Base-by-base conservation (phyloP, 306 rosid genomes). In the Cucumis cinereus region DNA sequence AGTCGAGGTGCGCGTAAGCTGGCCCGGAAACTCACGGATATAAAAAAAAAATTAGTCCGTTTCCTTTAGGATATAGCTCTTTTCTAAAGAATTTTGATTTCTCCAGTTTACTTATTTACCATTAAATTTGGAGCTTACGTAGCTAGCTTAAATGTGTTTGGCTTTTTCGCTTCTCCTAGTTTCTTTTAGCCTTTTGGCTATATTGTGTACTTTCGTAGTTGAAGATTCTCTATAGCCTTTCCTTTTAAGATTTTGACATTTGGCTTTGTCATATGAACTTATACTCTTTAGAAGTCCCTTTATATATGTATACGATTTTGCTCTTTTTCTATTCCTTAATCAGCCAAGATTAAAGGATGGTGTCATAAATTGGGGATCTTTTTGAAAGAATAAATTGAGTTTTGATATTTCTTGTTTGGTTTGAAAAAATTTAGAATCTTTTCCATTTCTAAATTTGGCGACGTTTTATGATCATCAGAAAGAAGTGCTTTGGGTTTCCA, bases 51-150 rank as follows among this genome's bases (percentile, higher is more conserved):
- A 7, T 38, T 45, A 24, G 74, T 45, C 36, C 19, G 10, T 43
- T 20, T 43, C 56, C 56, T 68, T 33, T 43, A 43, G 35, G 5
- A n/a, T 43, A 43, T 43, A 68, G 38, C 38, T 43, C 75, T 16
- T 45, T 66, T 19, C 45, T 66, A 6, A 28, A 45, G 38, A 69
- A 30, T 14, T 70, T 45, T 30, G 40, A 12, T 70, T 15, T 47
- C 75, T 70, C 40, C 58, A 70, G 38, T 47, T 70, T 70, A 45
- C 75, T 70, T 41, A 22, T 41, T 70, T 70, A 70, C 41, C 30
- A 13, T 45, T 43, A 3, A 13, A 68, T 43, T 23, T 68, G 74
- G 74, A 43, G 20, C 36, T 68, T 43, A 15, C 74, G 43, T 68
- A 23, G 55, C 73, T 69, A 20, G 22, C 75, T 45, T 23, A 47